Evolutionary conservation across 495 filamentous ascomycete species (phyloP), one percentile per base, ranked within the genome.

Genomic region (Penicillium mononematosum): DNA sequence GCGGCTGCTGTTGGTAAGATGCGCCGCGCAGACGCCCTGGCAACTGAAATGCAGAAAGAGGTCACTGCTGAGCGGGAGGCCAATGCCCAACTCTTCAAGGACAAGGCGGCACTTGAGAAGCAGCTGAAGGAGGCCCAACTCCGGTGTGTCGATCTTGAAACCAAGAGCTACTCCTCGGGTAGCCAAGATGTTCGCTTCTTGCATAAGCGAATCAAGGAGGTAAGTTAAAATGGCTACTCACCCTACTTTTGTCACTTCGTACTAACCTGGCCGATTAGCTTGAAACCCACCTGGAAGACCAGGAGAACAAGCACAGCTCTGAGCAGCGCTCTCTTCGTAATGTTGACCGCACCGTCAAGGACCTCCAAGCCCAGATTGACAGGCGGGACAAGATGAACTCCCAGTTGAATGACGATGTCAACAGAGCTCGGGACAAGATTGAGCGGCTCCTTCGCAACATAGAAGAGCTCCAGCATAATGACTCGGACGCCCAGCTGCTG

Each of bases 141-240:
- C 25, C 84, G 85, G 58, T 84, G 95, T 45, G 88, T 98, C 41
- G 94, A 98, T 60, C 75, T 98, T 44, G 94, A 98, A 72, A 98
- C 94, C 24, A 98, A 97, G 80, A 90, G 91, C 50, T 98, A 96
- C 71, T 91, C 91, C 25, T 92, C 83, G 55, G 91, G 89, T 44
- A 95, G 91, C 65, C 90, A 97, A 57, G 94, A 98, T 71, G 90
- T 98, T 58, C 85, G 92, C 59, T 98, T 98, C 79, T 75, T 98
- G 68, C 88, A 96, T 75, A 91, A 92, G 61, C 84, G 94, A 39
- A 89, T 98, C 60, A 92, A 97, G 79, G 95, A 98, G 81, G 93
- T 96, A 82, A 80, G 81, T 62, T 53, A 17, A 34, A 12, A 34
- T 3, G 1, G 8, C 24, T 10, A 11, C 0, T 46, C 7, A 25